Percentiles rank a stretch among this genome's conserved stretches.
phyloP scores from a whole-genome alignment of 2,329 filamentous ascomycete genomes.

The Keithomyces neogunnii region DNA sequence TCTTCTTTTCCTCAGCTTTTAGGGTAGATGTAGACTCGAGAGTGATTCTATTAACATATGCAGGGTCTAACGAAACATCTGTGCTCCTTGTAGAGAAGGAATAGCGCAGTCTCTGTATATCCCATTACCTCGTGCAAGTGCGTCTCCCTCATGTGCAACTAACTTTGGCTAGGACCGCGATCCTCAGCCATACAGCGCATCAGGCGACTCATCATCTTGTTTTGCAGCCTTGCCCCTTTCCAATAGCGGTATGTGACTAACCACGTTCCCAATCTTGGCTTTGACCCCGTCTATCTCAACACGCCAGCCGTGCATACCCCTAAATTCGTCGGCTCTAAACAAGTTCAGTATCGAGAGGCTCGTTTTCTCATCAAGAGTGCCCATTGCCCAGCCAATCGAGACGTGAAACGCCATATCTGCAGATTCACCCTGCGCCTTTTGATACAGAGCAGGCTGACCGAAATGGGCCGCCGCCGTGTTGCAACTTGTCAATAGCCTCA shows the following conservation, averaged over 20 bases:
- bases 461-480: conserved; percentile 55
- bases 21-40: too few species aligned
- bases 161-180: too few species aligned
- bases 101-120: too few species aligned
- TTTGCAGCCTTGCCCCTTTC: background rate
- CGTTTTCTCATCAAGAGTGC: conserved; percentile 36
- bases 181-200: background rate
- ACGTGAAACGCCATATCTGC: conserved; percentile 61
- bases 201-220: background rate
- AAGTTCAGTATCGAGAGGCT: conserved; percentile 16
- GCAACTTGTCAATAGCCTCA: conserved; percentile 54
- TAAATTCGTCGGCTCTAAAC: conserved; percentile 16
- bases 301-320: conserved; percentile 29
- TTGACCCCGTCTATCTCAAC: conserved; percentile 57
- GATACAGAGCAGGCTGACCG: conserved; percentile 65
- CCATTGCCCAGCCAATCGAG: conserved; percentile 78
- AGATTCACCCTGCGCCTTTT: conserved; percentile 16
- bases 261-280: conserved; percentile 65
- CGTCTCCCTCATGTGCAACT: too few species aligned
- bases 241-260: conserved; percentile 41
- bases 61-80: too few species aligned
- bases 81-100: too few species aligned
- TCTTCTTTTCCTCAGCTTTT: too few species aligned
- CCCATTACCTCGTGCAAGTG: too few species aligned
- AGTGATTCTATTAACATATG: too few species aligned